Percentiles rank a stretch among this genome's conserved stretches.
Evolutionary conservation across 2,329 filamentous ascomycete genomes (phyloP).

Genomic region (Whalleya microplaca): DNA sequence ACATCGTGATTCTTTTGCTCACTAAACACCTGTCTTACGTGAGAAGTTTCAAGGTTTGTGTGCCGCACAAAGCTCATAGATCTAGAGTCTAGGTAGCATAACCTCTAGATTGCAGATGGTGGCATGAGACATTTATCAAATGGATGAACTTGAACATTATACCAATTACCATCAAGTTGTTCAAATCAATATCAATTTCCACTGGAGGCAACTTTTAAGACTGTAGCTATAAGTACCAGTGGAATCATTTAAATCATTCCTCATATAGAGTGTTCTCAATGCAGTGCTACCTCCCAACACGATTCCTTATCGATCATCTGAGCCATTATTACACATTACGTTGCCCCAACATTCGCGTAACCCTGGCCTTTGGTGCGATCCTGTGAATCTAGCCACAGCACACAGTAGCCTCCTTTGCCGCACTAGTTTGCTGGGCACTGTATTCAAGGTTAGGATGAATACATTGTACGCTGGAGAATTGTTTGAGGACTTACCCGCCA

Average conservation of each 20-base stretch:
- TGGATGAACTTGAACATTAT: too few species aligned
- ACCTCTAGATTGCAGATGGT: too few species aligned
- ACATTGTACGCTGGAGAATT: background rate
- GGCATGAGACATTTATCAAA: too few species aligned
- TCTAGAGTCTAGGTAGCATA: too few species aligned
- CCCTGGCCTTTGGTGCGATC: background rate
- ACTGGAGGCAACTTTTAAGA: background rate
- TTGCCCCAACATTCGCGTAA: background rate
- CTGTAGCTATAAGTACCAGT: background rate
- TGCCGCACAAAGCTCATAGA: too few species aligned
- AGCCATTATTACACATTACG: background rate
- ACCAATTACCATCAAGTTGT: background rate
- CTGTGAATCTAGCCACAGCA: slow-evolving; percentile 18
- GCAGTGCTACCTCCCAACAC: background rate
- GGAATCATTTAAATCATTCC: background rate
- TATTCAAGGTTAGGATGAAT: slow-evolving; percentile 1
- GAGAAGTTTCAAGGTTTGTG: too few species aligned
- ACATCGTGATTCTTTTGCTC: too few species aligned
- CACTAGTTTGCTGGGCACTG: slow-evolving; percentile 14
- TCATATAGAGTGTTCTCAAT: background rate
- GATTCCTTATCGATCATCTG: background rate
- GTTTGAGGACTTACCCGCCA: slow-evolving; percentile 21
- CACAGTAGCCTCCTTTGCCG: slow-evolving; percentile 19
- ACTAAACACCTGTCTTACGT: too few species aligned
- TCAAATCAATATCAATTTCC: background rate